Conservation (phyloP, 2,329 filamentous ascomycete species). For the Fusarium tanahbumbuense region DNA sequence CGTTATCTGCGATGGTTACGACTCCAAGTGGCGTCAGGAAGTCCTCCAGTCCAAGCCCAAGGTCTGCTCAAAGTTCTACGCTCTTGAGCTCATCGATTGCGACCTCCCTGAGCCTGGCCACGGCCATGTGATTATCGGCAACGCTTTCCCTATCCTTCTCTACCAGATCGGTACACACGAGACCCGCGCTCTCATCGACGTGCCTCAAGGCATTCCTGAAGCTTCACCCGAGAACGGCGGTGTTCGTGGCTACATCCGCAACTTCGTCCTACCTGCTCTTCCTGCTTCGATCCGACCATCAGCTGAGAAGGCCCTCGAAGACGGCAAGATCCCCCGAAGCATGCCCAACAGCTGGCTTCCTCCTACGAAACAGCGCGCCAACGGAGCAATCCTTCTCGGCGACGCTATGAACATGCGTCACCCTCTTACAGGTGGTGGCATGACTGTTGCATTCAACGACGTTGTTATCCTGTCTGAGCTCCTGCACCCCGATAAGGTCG, state of each 20-base stretch:
- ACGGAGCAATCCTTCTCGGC: conserved; percentile 83
- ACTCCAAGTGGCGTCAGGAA: conserved; percentile 88
- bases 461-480: conserved; percentile 81
- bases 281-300: conserved; percentile 77
- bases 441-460: conserved; percentile 98
- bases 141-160: conserved; percentile 81
- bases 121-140: conserved; percentile 88
- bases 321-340: conserved; percentile 78
- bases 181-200: conserved; percentile 89
- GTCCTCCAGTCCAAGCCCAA: conserved; percentile 79
- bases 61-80: conserved; percentile 97
- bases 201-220: conserved; percentile 80
- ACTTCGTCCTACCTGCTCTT: conserved; percentile 81
- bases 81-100: conserved; percentile 90
- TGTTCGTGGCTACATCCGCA: conserved; percentile 84
- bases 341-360: conserved; percentile 99
- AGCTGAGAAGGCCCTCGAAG: conserved; percentile 80
- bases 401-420: conserved; percentile 99
- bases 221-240: conserved; percentile 81
- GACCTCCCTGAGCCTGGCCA: conserved; percentile 78
- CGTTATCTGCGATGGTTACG: conserved; percentile 91
- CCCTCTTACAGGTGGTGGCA: conserved; percentile 94
- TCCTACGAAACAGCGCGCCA: conserved; percentile 67
- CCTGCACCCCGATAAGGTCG: conserved; percentile 75
- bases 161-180: conserved; percentile 98